phyloP scores from a whole-genome alignment of 306 rosid species.

The Crotalaria pallida region DNA sequence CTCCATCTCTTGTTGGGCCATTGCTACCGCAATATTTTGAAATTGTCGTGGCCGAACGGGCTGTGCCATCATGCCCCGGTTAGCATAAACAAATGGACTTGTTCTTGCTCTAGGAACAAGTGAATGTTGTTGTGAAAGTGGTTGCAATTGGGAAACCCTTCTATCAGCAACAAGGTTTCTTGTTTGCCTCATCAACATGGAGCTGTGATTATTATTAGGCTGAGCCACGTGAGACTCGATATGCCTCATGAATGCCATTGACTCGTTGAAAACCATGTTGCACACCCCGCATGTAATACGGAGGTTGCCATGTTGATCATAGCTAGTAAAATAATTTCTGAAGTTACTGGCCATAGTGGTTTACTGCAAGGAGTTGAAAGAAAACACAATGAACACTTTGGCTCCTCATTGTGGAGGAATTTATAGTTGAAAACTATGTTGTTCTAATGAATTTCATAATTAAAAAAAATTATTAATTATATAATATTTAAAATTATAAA shows the following conservation, averaged over 20 bases:
- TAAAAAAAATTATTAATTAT: too few species aligned
- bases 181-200: background rate
- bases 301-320: too few species aligned
- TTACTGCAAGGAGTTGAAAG: background rate
- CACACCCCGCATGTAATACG: constrained; percentile 39
- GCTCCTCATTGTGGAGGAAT: background rate
- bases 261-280: constrained; percentile 16
- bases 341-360: constrained; percentile 3
- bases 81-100: background rate
- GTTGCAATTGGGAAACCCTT: background rate
- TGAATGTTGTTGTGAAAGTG: background rate
- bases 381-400: background rate
- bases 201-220: too few species aligned
- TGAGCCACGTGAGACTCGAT: constrained; percentile 32
- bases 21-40: background rate
- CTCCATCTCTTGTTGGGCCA: background rate
- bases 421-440: too few species aligned
- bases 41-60: background rate
- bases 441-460: too few species aligned
- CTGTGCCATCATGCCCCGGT: background rate
- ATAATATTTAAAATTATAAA: too few species aligned
- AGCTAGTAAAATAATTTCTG: too few species aligned
- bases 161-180: background rate
- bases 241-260: constrained; percentile 34
- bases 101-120: background rate